Base-by-base conservation (phyloP, 2,329 filamentous ascomycete species). In the Aureobasidium namibiae region DNA sequence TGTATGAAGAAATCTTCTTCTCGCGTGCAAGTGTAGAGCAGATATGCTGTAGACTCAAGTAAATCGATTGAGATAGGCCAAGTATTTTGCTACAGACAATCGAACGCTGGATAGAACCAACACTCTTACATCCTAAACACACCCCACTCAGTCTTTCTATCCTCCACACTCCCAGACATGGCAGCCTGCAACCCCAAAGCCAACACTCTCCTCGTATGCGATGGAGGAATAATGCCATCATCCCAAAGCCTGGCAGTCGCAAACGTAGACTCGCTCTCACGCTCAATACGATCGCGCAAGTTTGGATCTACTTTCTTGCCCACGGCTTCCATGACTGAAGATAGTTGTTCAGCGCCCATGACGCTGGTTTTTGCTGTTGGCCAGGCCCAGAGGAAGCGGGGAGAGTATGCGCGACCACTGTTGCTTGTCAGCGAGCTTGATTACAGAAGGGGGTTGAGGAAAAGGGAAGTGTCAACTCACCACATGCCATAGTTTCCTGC, bases 401-500 rank as follows among this genome's bases (percentile, higher is more conserved):
- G 92, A n/a, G 83, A 84, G 74, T 96, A 99, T 1, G 94, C 92
- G 53, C 94, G 83, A 23, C 94, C 94, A 70, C 90, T 82, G 61
- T 42, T n/a, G n/a, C n/a, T n/a, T n/a, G n/a, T n/a, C n/a, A n/a
- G n/a, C n/a, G n/a, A n/a, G n/a, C n/a, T n/a, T n/a, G n/a, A n/a
- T n/a, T n/a, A n/a, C n/a, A n/a, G n/a, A n/a, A n/a, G n/a, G n/a
- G n/a, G 21, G 9, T 21, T 38, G 33, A n/a, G 8, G 21, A 34
- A n/a, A 26, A 3, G 33, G n/a, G n/a, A n/a, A 7, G 8, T 4
- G 10, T 18, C 16, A 1, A 77, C 79, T 70, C 72, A 82, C 80
- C 84, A 97, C 94, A 99, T 99, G 67, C 92, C 94, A 71, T 99
- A 99, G 74, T 97, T 99, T 4, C 94, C 94, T 8, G 92, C 92